phyloP scores from a whole-genome alignment of 345 rosid species.

The Corymbia maculata region DNA sequence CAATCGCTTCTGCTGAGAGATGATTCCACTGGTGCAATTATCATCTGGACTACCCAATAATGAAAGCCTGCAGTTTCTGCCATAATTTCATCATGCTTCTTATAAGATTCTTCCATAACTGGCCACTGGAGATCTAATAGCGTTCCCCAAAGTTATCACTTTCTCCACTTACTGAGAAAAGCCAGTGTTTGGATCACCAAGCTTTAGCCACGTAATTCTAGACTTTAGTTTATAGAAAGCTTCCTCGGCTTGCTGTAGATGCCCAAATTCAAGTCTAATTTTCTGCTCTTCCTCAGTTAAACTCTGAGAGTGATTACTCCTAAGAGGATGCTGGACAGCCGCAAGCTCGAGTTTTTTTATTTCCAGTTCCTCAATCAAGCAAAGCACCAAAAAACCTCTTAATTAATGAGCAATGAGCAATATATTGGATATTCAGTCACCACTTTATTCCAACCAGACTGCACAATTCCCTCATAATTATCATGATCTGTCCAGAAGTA shows the following conservation, averaged over 20 bases:
- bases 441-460: background rate
- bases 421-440: background rate
- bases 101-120: background rate
- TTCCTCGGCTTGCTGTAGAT: background rate
- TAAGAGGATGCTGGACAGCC: background rate
- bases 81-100: background rate
- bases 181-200: background rate
- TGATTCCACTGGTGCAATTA: background rate
- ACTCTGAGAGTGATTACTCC: background rate
- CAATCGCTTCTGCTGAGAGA: background rate
- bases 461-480: background rate
- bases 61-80: background rate
- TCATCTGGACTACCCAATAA: background rate
- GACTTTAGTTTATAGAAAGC: background rate
- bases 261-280: background rate
- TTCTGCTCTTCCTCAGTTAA: background rate
- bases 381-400: background rate
- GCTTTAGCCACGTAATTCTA: background rate
- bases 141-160: background rate
- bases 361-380: background rate
- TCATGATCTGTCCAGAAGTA: background rate
- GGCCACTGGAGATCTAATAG: background rate
- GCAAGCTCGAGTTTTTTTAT: background rate
- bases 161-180: background rate
- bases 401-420: background rate